These are phyloP conservation scores for Eimeria tenella DNA, from an alignment of 169 alveolate genomes.

Conservation along the genomic window DNA sequence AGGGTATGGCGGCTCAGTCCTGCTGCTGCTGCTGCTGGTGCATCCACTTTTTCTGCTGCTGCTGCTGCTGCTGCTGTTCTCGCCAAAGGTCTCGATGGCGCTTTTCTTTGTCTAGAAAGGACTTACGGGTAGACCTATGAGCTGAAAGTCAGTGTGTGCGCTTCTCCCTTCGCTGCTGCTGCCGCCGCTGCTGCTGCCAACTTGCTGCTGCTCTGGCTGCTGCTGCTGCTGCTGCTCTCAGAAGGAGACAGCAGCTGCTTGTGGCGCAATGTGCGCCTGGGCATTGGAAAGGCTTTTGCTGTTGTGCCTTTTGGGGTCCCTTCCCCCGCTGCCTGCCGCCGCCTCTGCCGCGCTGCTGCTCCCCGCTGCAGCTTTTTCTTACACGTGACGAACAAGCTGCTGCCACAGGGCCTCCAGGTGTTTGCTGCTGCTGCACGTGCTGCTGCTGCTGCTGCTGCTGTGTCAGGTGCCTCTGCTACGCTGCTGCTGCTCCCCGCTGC, in stretches of 20 bases:
- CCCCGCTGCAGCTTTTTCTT: conserved; percentile 41
- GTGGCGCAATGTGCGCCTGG: conserved; percentile 3
- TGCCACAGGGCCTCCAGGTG: conserved; percentile 12
- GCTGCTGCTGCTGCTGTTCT: conserved; percentile 4
- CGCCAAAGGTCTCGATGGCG: neutral
- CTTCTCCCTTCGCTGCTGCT: neutral
- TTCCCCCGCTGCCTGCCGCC: conserved; percentile 52
- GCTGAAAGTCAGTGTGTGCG: neutral
- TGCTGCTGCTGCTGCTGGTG: conserved; percentile 6
- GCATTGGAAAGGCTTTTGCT: conserved; percentile 17
- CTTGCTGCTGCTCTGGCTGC: neutral
- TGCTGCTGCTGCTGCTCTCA: conserved; percentile 33
- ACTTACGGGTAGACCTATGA: too few relatives aligned
- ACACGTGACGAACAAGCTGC: conserved; percentile 8
- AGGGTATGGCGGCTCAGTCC: neutral
- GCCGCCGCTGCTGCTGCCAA: neutral
- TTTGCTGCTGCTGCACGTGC: neutral
- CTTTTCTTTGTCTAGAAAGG: neutral
- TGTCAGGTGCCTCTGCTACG: neutral
- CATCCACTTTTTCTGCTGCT: neutral
- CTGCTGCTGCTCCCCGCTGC: neutral
- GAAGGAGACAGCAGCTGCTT: neutral
- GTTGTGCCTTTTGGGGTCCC: conserved; percentile 44
- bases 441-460: conserved; percentile 49
- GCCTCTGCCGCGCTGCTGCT: conserved; percentile 8